A percentile compares a stretch with the other conserved stretches of the same genome.
Conservation (phyloP, 2,329 filamentous ascomycete species). For the Fusarium brevicatenulatum region DNA sequence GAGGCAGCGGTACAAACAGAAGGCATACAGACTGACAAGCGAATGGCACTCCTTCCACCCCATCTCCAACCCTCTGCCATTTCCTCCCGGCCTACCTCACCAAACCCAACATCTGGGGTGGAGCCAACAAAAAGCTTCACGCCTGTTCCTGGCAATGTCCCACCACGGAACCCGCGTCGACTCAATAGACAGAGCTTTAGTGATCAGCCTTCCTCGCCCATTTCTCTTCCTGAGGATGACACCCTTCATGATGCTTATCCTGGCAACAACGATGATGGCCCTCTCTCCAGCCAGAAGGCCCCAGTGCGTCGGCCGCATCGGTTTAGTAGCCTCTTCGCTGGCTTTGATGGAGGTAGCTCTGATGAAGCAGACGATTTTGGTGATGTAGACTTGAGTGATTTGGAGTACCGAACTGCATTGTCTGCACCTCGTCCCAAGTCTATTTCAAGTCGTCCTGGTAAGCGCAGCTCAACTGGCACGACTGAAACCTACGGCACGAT, state of each 20-base stretch:
- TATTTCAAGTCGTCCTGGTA: conserved; percentile 51
- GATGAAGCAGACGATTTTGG: conserved; percentile 72
- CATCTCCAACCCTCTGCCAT: conserved; percentile 85
- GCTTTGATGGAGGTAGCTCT: conserved; percentile 78
- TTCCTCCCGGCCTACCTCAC: conserved; percentile 67
- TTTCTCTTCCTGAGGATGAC: conserved; percentile 52
- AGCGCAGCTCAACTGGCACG: conserved; percentile 53
- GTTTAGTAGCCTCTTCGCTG: conserved; percentile 86
- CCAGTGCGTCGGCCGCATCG: conserved; percentile 76
- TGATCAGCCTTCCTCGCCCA: conserved; percentile 63
- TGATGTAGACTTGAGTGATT: conserved; percentile 71
- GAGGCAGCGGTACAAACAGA: conserved; percentile 80
- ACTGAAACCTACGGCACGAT: conserved; percentile 46
- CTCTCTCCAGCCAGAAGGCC: conserved; percentile 68
- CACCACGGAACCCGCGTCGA: conserved; percentile 69
- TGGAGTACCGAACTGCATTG: conserved; percentile 73
- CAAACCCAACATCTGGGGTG: conserved; percentile 50
- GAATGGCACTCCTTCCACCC: conserved; percentile 77
- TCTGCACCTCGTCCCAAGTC: conserved; percentile 68
- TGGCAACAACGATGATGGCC: conserved; percentile 83
- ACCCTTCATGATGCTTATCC: conserved; percentile 72
- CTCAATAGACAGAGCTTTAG: conserved; percentile 58
- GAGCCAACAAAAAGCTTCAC: conserved; percentile 57
- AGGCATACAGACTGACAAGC: conserved; percentile 84
- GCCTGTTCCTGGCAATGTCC: conserved; percentile 63